Base-by-base conservation (phyloP, 306 rosid species). In the Fragaria iinumae region DNA sequence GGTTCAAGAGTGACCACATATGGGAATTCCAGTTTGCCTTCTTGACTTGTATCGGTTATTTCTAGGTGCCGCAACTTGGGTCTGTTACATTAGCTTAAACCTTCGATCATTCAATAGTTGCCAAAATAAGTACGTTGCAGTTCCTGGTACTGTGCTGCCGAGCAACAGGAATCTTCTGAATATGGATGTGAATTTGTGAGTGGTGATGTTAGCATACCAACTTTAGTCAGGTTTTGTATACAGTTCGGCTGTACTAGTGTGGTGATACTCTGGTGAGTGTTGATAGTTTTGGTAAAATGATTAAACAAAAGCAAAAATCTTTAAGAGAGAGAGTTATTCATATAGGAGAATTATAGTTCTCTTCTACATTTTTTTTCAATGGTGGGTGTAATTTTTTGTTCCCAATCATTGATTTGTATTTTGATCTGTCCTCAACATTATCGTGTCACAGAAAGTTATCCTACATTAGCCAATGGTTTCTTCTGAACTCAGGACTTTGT, bases 401-500 rank as follows among this genome's bases (percentile, higher is more conserved):
- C 16, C 57, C 18, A 6, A 29, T 20, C 67, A 8, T 39, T 47
- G 8, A 41, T 12, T 73, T 32, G 43, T 14, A 10, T 27, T 48
- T 49, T 48, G 20, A 69, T 11, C 4, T n/a, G 3, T 20, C 23
- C 13, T 67, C 48, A 67, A 67, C 47, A 67, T 18, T 67, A 9
- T 66, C 36, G 23, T 63, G 69, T 64, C 69, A 41, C 43, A 20
- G 53, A 45, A 38, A 56, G 57, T 57, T 59, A 41, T 73, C 8
- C 9, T 74, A 23, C 39, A 74, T 59, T 4, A 11, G 56, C 44
- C 20, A 57, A 13, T 57, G 41, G 41, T 57, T 56, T 41, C 32
- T 21, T 3, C 1, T 57, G 77, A 73, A 73, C 53, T 57, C 3
- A 20, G 16, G 38, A 10, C 18, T 2, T 39, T 23, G 4, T 41